Evolutionary conservation across 1,284 basidiomycete species (phyloP).

Genomic region (Porodaedalea pini): DNA sequence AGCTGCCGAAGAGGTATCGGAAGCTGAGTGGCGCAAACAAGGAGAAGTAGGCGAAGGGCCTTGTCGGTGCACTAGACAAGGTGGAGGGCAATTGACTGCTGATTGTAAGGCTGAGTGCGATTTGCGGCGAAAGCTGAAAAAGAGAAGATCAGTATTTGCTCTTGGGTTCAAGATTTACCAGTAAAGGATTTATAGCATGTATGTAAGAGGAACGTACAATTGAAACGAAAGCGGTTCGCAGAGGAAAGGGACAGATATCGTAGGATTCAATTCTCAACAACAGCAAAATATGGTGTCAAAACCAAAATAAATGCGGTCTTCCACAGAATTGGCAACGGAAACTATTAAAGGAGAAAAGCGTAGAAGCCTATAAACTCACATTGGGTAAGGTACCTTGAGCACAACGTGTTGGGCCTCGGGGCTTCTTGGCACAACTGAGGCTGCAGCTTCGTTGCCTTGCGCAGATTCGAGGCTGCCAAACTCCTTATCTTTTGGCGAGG

Average conservation of each 20-base stretch:
- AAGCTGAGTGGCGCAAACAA: conserved; percentile 4
- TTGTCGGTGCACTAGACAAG: conserved; percentile 11
- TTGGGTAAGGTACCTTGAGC: conserved; percentile 19
- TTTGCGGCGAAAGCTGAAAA: conserved; percentile 13
- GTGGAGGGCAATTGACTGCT: neutral
- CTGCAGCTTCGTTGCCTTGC: neutral
- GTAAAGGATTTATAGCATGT: too few species aligned
- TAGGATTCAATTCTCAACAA: too few species aligned
- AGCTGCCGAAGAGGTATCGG: neutral
- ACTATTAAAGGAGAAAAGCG: neutral
- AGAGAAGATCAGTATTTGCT: neutral
- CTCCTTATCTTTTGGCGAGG: conserved; percentile 5
- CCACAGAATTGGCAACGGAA: neutral
- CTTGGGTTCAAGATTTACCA: too few species aligned
- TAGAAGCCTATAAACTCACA: conserved; percentile 13
- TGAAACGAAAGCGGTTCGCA: neutral
- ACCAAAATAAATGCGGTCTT: neutral
- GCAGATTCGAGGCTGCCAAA: neutral
- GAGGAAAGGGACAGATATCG: neutral
- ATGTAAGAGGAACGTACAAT: neutral
- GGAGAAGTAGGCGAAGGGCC: neutral
- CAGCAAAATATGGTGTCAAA: neutral
- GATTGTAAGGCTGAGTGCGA: conserved; percentile 1
- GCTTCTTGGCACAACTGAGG: neutral
- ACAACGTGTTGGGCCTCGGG: conserved; percentile 10